A percentile compares a stretch with the other conserved stretches of the same genome.
Evolutionary conservation across 371 early-diverging fungal genomes (phyloP).

Genomic region (Actinomortierella ambigua): DNA sequence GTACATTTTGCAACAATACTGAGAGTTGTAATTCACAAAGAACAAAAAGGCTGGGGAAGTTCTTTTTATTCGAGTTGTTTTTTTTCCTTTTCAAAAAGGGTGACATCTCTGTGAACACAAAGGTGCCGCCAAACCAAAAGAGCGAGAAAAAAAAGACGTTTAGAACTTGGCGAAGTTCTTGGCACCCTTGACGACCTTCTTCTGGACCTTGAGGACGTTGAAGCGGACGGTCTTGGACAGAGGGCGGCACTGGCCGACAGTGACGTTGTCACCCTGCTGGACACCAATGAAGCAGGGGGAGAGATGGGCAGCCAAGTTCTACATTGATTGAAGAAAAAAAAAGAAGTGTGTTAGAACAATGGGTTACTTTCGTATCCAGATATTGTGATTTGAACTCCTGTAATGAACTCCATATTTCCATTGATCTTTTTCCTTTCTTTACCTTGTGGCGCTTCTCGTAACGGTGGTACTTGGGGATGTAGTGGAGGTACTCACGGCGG

Average conservation of each 20-base stretch:
- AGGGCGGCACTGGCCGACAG: slow-evolving; percentile 49
- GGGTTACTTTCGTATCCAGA: no score
- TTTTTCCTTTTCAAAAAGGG: no score
- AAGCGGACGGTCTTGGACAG: slow-evolving; percentile 99
- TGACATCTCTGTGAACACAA: no score
- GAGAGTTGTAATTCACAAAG: no score
- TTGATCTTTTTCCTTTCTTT: slow-evolving; percentile 6
- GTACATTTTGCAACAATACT: no score
- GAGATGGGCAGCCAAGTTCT: slow-evolving; percentile 98
- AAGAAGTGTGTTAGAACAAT: no score
- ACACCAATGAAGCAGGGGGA: slow-evolving; percentile 99
- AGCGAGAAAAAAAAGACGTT: no score
- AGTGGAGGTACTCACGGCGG: slow-evolving; percentile 99
- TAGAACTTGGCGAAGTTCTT: slow-evolving; percentile 98
- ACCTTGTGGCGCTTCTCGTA: slow-evolving; percentile 99
- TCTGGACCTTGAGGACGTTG: slow-evolving; percentile 98
- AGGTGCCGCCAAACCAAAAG: no score
- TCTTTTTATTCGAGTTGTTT: no score
- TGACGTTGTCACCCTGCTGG: slow-evolving; percentile 54
- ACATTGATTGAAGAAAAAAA: background rate
- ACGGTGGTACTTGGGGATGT: slow-evolving; percentile 99
- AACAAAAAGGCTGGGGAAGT: no score
- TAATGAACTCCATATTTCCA: no score
- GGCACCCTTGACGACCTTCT: slow-evolving; percentile 83
- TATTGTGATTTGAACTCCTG: no score